Evolutionary conservation across 1,284 basidiomycete species (phyloP).

Genomic region (Sphagnurus paluster): DNA sequence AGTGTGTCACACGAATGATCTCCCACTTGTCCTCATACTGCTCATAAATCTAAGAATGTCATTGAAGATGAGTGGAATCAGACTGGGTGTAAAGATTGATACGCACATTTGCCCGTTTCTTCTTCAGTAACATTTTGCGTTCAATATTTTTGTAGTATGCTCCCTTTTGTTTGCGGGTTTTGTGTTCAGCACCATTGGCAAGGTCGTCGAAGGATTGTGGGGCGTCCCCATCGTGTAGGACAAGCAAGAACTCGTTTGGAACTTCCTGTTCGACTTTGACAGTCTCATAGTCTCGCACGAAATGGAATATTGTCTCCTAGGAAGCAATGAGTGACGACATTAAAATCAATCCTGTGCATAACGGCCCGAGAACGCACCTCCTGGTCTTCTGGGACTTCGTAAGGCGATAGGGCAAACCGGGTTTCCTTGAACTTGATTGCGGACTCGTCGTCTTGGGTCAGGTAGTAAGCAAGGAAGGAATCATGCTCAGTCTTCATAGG

Average conservation of each 20-base stretch:
- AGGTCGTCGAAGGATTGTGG: conserved; percentile 38
- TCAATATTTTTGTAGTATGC: conserved; percentile 89
- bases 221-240: conserved; percentile 64
- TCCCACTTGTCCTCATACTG: conserved; percentile 79
- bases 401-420: conserved; percentile 38
- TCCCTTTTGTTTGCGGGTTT: conserved; percentile 49
- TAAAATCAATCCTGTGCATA: conserved; percentile 1
- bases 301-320: conserved; percentile 68
- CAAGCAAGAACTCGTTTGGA: conserved; percentile 80
- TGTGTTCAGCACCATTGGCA: conserved; percentile 24
- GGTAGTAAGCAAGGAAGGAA: conserved; percentile 87
- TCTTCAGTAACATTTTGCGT: conserved; percentile 83
- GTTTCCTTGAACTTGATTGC: conserved; percentile 60
- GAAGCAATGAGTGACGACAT: too few species aligned
- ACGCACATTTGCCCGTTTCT: conserved; percentile 77
- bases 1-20: conserved; percentile 65
- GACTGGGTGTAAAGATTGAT: conserved; percentile 8
- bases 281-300: conserved; percentile 81
- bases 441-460: conserved; percentile 76
- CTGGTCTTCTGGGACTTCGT: conserved; percentile 49
- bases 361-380: conserved; percentile 36
- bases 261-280: conserved; percentile 83
- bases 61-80: conserved; percentile 8
- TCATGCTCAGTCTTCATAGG: conserved; percentile 87
- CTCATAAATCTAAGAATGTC: conserved; percentile 48